Conservation (phyloP, 2,329 filamentous ascomycete genomes). For the Ceratocystis cubensis region DNA sequence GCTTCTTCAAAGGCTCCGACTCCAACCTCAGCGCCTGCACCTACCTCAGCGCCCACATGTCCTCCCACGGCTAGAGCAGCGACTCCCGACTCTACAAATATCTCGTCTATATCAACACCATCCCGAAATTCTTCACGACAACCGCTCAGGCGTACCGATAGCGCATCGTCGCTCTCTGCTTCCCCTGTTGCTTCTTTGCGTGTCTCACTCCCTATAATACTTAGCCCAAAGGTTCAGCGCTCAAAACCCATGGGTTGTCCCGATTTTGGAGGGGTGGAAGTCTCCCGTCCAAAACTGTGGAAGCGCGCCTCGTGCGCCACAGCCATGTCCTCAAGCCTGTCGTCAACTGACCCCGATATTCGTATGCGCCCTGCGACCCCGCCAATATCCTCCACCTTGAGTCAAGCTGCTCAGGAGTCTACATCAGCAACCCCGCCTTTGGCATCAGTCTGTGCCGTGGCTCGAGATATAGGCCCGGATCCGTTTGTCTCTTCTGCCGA, state of each 20-base stretch:
- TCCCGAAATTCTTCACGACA: not conserved
- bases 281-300: not conserved
- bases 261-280: not conserved
- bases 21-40: not conserved
- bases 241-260: not conserved
- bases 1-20: not conserved
- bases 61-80: not conserved
- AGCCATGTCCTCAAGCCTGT: not conserved
- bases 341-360: not conserved
- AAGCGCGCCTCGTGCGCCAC: not conserved
- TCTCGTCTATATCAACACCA: not conserved
- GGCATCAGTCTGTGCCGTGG: not conserved
- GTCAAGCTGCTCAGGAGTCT: not conserved
- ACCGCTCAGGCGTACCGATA: not conserved
- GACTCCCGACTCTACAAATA: not conserved
- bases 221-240: conserved; percentile 8
- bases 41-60: not conserved
- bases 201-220: conserved; percentile 15
- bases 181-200: conserved; percentile 10
- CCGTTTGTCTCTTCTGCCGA: conserved; percentile 13
- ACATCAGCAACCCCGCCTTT: not conserved
- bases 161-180: not conserved
- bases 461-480: not conserved
- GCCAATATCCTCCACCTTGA: not conserved
- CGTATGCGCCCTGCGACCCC: conserved; percentile 1